Percentiles rank a stretch among this genome's conserved stretches.
Evolutionary conservation across 352 stramenopile species (phyloP).

Genomic region (Phytophthora hybrid): DNA sequence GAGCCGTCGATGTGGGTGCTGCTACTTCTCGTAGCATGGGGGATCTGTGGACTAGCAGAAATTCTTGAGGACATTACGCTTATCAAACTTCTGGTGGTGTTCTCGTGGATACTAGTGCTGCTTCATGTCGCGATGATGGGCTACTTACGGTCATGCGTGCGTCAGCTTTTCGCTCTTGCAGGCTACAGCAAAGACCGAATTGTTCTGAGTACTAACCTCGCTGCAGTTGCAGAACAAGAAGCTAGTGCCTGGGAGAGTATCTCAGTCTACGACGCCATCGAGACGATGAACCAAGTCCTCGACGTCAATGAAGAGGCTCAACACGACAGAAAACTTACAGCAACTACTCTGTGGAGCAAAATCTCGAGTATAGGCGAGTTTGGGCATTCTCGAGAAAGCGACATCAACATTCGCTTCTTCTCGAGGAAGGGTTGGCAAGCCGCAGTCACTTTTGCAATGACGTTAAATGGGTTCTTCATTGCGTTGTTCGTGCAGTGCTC

Average conservation of each 20-base stretch:
- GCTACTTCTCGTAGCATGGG: constrained; percentile 53
- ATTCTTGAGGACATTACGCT: constrained; percentile 28
- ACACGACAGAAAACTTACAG: constrained; percentile 13
- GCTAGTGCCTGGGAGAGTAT: constrained; percentile 14
- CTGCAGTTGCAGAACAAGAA: constrained; percentile 30
- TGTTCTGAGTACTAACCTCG: constrained; percentile 32
- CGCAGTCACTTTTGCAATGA: constrained; percentile 54
- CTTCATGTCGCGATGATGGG: constrained; percentile 44
- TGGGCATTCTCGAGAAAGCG: constrained; percentile 12
- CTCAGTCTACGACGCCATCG: constrained; percentile 18
- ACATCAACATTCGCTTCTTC: constrained; percentile 48
- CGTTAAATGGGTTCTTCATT: constrained; percentile 70
- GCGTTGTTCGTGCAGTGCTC: constrained; percentile 67
- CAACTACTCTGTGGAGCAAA: constrained; percentile 9
- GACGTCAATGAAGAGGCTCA: constrained; percentile 29
- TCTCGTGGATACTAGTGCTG: constrained; percentile 37
- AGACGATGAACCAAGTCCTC: constrained; percentile 24
- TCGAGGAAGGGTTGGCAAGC: constrained; percentile 68
- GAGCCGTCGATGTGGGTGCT: constrained; percentile 70
- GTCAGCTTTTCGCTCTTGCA: constrained; percentile 39
- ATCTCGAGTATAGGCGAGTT: constrained; percentile 1
- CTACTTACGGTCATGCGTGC: constrained; percentile 46
- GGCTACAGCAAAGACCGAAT: constrained; percentile 36
- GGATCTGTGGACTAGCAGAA: constrained; percentile 39
- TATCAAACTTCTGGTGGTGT: constrained; percentile 39